phyloP scores from a whole-genome alignment of 2,329 filamentous ascomycete genomes.

The Trichoderma brevicompactum region DNA sequence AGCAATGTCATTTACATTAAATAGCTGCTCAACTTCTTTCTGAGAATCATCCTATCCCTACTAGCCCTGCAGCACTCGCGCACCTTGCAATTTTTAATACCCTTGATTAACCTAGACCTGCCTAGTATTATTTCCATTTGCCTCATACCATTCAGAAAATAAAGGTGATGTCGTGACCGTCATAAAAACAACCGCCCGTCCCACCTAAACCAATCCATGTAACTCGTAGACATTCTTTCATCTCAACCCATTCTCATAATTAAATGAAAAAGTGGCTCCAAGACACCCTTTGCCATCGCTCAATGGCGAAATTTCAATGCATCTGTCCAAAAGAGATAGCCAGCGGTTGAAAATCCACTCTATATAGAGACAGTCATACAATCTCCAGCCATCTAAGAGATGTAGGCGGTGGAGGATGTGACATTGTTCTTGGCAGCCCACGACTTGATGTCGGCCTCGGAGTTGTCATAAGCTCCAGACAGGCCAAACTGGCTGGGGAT shows the following conservation, averaged over 20 bases:
- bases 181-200: conserved; percentile 24
- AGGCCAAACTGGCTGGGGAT: conserved; percentile 72
- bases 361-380: not conserved
- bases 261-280: not conserved
- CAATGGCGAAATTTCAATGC: not conserved
- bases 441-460: conserved; percentile 41
- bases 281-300: not conserved
- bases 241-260: not conserved
- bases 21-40: not conserved
- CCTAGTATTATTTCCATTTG: conserved; percentile 24
- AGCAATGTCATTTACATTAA: too few species aligned
- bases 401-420: conserved; percentile 40
- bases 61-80: not conserved
- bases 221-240: not conserved
- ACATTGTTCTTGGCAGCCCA: conserved; percentile 47
- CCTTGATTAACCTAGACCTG: conserved; percentile 20
- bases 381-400: conserved; percentile 31
- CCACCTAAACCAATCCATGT: conserved; percentile 7
- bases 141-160: conserved; percentile 25
- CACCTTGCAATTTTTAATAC: conserved; percentile 2
- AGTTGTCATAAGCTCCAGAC: conserved; percentile 59
- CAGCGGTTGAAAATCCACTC: conserved; percentile 6
- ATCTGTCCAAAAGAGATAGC: conserved; percentile 16
- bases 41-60: conserved; percentile 1
- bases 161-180: conserved; percentile 24